Evolutionary conservation across 768 basidiomycete species (phyloP).

Genomic region (Suillus decipiens): DNA sequence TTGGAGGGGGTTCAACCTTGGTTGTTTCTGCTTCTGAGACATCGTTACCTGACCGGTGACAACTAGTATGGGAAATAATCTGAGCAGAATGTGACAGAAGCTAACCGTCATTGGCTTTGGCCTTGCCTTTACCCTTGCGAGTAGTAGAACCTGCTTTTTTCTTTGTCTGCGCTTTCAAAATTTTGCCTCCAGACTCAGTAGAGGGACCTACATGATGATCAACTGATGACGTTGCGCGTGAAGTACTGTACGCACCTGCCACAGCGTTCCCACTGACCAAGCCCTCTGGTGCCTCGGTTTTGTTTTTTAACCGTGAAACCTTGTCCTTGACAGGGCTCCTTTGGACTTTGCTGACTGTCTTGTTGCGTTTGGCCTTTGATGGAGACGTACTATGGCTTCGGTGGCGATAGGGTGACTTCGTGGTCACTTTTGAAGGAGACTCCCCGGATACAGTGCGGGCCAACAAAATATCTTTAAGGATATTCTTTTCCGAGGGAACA

Average conservation of each 20-base stretch:
- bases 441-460: conserved; percentile 49
- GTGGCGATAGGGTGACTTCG: conserved; percentile 5
- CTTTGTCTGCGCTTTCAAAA: neutral
- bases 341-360: neutral
- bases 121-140: neutral
- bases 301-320: neutral
- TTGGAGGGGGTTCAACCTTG: conserved; percentile 14
- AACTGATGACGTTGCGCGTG: neutral
- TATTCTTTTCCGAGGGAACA: conserved; percentile 50
- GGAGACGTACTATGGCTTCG: neutral
- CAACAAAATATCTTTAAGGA: conserved; percentile 54
- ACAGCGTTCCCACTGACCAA: neutral
- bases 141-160: neutral
- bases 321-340: neutral
- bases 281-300: neutral
- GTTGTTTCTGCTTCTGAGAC: conserved; percentile 8
- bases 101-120: neutral
- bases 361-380: conserved; percentile 8
- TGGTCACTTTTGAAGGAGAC: conserved; percentile 40
- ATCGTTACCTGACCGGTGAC: neutral
- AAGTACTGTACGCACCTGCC: neutral
- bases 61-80: neutral
- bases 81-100: neutral
- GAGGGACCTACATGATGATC: neutral
- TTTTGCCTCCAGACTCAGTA: neutral